Percentiles rank a stretch among this genome's conserved stretches.
phyloP scores from a whole-genome alignment of 179 eudicot genomes.

The Gypsophila paniculata region DNA sequence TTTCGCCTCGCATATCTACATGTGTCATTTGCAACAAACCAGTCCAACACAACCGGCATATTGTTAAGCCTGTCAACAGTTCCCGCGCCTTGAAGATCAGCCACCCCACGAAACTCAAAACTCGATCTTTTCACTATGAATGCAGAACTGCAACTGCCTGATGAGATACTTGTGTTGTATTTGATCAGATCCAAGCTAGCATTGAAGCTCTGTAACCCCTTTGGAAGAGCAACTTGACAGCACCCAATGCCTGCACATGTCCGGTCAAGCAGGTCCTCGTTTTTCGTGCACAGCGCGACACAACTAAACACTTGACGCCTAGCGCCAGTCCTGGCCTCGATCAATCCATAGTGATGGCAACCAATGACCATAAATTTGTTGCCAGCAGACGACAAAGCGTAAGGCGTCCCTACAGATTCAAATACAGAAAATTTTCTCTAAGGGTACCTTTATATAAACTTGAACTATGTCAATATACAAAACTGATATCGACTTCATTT shows the following conservation, averaged over 20 bases:
- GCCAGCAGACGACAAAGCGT: constrained; percentile 27
- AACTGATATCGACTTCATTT: no score
- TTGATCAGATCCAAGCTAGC: constrained; percentile 13
- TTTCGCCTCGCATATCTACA: constrained; percentile 29
- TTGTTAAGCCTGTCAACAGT: background rate
- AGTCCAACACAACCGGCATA: constrained; percentile 35
- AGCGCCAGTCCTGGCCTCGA: background rate
- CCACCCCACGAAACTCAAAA: constrained; percentile 25
- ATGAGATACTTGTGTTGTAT: constrained; percentile 14
- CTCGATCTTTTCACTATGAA: constrained; percentile 25
- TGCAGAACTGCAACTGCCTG: constrained; percentile 23
- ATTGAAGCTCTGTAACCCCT: constrained; percentile 29
- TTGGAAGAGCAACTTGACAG: constrained; percentile 43
- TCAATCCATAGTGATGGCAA: constrained; percentile 41
- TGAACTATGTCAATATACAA: no score
- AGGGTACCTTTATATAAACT: no score
- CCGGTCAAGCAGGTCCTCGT: constrained; percentile 26
- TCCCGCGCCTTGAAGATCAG: constrained; percentile 5
- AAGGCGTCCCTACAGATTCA: constrained; percentile 14
- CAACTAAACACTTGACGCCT: constrained; percentile 27
- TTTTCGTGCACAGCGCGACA: constrained; percentile 28
- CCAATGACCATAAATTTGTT: constrained; percentile 43
- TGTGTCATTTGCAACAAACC: constrained; percentile 29
- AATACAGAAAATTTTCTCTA: no score
- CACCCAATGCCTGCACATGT: constrained; percentile 54